Base-by-base conservation (phyloP, 345 rosid species). In the Anacardium occidentale region DNA sequence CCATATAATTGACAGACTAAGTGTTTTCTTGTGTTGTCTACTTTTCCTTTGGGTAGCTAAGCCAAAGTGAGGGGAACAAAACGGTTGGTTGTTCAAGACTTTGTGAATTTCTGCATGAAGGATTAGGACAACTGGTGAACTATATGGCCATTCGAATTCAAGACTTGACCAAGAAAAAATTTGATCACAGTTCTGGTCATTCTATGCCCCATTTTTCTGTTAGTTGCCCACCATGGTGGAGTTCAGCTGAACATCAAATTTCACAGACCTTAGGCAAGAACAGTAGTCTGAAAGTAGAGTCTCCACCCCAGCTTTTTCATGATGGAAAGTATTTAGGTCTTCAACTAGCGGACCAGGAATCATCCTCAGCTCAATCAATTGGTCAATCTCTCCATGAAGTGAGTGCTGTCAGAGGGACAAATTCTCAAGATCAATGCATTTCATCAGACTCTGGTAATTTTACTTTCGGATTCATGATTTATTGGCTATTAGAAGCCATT, bases 341-440 rank as follows among this genome's bases (percentile, higher is more conserved):
- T 71, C 76, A 78, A 72, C 66, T 76, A 29, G 69, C 54, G 17
- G 88, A 82, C 64, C 85, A 61, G 48, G 83, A 82, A 54, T 80
- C 84, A 18, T 82, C 84, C 52, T 74, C 84, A 50, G 70, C 76
- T 57, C 80, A 57, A 58, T 78, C 85, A 17, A 52, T 75, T 59
- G 67, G 81, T 74, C 77, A 74, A 64, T 78, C 88, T 68, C 80
- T 70, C 66, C 75, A 58, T 71, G 78, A 80, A 62, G 62, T 76
- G 71, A 62, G 69, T 22, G 63, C 80, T 47, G 62, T 34, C 15
- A 75, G 82, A 61, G 84, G 74, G 67, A 62, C 69, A 34, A 80
- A 69, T 69, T 76, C 84, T 64, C 81, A 76, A 60, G 85, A 76
- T 64, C 88, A 76, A 70, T 78, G 78, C 76, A 68, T 82, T 69